Base-by-base conservation (phyloP, 805 yeast genomes). In the Alloascoidea hylecoeti region DNA sequence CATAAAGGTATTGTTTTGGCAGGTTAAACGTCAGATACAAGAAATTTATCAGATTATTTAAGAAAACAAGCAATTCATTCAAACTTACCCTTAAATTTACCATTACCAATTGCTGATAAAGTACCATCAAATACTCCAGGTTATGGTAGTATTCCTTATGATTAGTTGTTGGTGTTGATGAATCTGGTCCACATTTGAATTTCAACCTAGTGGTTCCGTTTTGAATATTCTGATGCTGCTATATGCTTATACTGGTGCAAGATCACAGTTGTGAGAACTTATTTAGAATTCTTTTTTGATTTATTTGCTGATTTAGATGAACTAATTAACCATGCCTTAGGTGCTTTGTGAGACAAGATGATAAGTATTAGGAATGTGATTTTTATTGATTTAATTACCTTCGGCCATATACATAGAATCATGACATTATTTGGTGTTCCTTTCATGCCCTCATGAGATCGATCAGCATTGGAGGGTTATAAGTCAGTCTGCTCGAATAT, bases 261-360 rank as follows among this genome's bases (percentile, higher is more conserved):
- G 99, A 55, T 89, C 97, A 2, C 99, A 92, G 97, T 97, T 37
- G 96, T 96, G 12, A 76, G 94, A 63, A 92, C 99, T 2, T 92
- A 85, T 49, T 64, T 92, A 54, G 99, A 92, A 60, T 77, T 95
- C 53, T 78, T 79, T 47, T 68, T 78, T 53, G 85, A 82, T 28
- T 64, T 66, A 18, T 82, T 84, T 47, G 62, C 75, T 15, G 68
- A 70, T 39, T 61, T 75, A 33, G 94, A 85, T 49, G 77, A 82
- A 48, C 70, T 92, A 46, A 75, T 92, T 43, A 75, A 78, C 33
- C 86, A 77, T 49, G 97, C 94, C 3, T 76, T 92, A 48, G 78
- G 77, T 47, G 94, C 98, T 0, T 68, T 92, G 53, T 78, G 96
- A 58, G 97, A 92, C 52, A 89, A n/a, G n/a, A n/a, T n/a, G n/a